Evolutionary conservation across 495 filamentous ascomycete species (phyloP).

Genomic region (Neurospora africana): DNA sequence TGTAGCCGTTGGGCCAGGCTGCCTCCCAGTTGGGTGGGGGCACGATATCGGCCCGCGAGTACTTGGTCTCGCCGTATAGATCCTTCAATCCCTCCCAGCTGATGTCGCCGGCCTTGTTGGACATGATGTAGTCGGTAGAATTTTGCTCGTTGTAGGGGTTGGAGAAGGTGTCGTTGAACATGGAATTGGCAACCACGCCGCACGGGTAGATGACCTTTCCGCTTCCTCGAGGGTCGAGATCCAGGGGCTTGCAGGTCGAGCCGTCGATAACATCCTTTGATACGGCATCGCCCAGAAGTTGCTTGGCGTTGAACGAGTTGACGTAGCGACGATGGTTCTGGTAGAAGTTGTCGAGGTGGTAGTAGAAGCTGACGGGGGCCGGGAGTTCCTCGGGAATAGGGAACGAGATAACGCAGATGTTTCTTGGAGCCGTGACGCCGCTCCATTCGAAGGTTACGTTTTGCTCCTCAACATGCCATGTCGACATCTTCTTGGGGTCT

Average conservation of each 20-base stretch:
- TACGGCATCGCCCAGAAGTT: constrained; percentile 65
- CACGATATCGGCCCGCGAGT: constrained; percentile 47
- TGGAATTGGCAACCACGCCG: constrained; percentile 88
- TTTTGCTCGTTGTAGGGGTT: constrained; percentile 42
- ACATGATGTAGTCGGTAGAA: constrained; percentile 52
- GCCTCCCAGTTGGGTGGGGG: constrained; percentile 80
- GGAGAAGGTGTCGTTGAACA: constrained; percentile 90
- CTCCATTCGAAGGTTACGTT: constrained; percentile 13
- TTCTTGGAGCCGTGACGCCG: constrained; percentile 10
- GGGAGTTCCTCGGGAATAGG: constrained; percentile 64
- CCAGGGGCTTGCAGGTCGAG: constrained; percentile 67
- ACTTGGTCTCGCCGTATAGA: constrained; percentile 59
- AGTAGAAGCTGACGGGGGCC: constrained; percentile 82
- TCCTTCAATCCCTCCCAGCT: constrained; percentile 76
- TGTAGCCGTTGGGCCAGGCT: constrained; percentile 57
- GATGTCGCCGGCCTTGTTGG: constrained; percentile 54
- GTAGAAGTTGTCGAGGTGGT: constrained; percentile 95
- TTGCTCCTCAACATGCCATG: constrained; percentile 15
- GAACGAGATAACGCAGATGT: constrained; percentile 60
- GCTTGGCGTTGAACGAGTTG: constrained; percentile 70
- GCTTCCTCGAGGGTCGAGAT: constrained; percentile 32
- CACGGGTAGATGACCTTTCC: constrained; percentile 84
- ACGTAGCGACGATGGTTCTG: constrained; percentile 98
- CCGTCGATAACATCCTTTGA: constrained; percentile 47
- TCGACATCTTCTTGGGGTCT: constrained; percentile 16